phyloP scores from a whole-genome alignment of 2,329 filamentous ascomycete genomes.

The Phialemoniopsis sp. region DNA sequence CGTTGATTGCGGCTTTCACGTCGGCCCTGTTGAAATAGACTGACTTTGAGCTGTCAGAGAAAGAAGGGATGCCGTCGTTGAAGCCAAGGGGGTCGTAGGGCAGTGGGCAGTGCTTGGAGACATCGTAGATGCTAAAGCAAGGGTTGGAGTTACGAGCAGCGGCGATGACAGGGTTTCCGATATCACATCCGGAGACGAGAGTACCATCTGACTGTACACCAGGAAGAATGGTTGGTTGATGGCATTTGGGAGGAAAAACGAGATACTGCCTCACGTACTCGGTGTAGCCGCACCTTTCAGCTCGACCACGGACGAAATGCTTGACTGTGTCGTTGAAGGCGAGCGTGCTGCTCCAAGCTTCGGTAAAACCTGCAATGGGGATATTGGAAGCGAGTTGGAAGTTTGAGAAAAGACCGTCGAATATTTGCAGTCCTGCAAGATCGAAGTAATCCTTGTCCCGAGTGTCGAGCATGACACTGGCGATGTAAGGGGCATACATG shows the following conservation, averaged over 20 bases:
- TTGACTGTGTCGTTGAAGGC: conserved; percentile 58
- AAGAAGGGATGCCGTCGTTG: background rate
- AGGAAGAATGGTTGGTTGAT: conserved; percentile 46
- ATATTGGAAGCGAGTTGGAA: conserved; percentile 56
- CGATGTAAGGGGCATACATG: conserved; percentile 66
- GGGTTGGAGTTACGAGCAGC: conserved; percentile 61
- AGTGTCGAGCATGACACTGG: conserved; percentile 65
- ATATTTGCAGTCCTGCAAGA: conserved; percentile 65
- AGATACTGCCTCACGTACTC: conserved; percentile 58
- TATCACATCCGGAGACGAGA: conserved; percentile 44
- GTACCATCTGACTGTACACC: conserved; percentile 31
- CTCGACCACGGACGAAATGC: conserved; percentile 43
- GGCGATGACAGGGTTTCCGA: conserved; percentile 51
- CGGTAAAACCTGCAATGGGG: conserved; percentile 53
- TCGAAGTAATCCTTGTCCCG: conserved; percentile 65
- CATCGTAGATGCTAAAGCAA: conserved; percentile 75
- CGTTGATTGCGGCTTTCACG: conserved; percentile 48
- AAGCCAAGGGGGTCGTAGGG: conserved; percentile 65
- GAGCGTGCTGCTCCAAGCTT: conserved; percentile 57
- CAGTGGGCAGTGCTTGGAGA: conserved; percentile 67
- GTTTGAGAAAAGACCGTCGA: conserved; percentile 39
- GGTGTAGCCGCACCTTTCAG: conserved; percentile 58
- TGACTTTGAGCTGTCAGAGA: background rate
- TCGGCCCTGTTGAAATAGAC: conserved; percentile 44
- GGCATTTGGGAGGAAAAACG: conserved; percentile 62